Conservation (phyloP, 2,329 filamentous ascomycete species). For the Fusarium chuoi region DNA sequence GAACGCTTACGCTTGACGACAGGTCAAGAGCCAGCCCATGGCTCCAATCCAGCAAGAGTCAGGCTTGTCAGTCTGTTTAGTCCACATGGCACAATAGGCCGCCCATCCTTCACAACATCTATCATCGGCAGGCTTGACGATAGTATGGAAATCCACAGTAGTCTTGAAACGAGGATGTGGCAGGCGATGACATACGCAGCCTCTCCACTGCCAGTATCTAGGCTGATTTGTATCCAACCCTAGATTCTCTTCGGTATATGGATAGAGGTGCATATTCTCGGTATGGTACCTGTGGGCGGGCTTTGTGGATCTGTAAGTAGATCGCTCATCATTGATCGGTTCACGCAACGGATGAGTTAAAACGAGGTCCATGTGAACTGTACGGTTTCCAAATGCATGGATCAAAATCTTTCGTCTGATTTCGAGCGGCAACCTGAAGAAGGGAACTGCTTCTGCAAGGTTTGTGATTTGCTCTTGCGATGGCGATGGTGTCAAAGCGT, state of each 20-base stretch:
- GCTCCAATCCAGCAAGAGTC: not conserved
- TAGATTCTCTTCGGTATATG: rapidly evolving
- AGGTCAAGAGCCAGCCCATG: slow-evolving; percentile 1
- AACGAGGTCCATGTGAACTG: not conserved
- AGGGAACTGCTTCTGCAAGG: rapidly evolving
- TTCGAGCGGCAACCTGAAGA: not conserved
- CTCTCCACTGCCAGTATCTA: slow-evolving; percentile 5
- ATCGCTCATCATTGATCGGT: rapidly evolving
- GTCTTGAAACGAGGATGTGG: rapidly evolving
- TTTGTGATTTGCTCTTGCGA: not conserved
- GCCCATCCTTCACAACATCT: not conserved
- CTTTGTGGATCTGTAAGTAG: not conserved
- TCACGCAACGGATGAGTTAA: not conserved
- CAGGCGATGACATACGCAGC: slow-evolving; percentile 8
- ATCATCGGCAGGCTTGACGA: not conserved
- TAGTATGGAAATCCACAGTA: rapidly evolving
- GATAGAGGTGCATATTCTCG: rapidly evolving
- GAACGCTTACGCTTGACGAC: not conserved
- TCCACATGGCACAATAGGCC: not conserved
- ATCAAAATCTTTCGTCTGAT: not conserved
- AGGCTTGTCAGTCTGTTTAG: not conserved
- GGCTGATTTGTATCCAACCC: not conserved
- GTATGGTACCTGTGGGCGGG: not conserved
- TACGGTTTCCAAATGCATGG: not conserved
- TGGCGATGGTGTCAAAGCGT: not conserved